Evolutionary conservation across 495 filamentous ascomycete genomes (phyloP), one percentile per base, ranked within the genome.

Genomic region (Trichoderma orchidacearum): DNA sequence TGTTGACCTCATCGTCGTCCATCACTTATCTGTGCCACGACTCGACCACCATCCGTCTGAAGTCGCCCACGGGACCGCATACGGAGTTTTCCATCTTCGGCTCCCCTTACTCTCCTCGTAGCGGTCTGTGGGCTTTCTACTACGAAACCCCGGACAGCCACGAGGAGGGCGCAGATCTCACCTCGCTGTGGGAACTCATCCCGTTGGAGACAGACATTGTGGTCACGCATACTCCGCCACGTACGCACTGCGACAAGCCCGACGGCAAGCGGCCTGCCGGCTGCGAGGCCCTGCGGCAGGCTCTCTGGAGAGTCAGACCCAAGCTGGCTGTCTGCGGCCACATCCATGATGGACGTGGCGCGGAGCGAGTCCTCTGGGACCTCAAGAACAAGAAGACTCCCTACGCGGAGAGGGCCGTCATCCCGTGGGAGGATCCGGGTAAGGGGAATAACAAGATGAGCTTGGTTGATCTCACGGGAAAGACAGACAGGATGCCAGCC

Each of bases 301-400:
- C 86, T 51, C 62, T 89, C 30, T 89, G 86, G 81, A 76, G 83
- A 17, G 80, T 94, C 3, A 80, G 85, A n/a, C 93, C 92, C 12
- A 71, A 72, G 17, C 70, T 96, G 6, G 90, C 95, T 65, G 80
- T 96, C 41, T 96, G 89, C 63, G 93, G 91, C 1, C 93, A 97
- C 68, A 75, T 96, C 36, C 93, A 97, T 66, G 81, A 78, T 27
- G 78, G 72, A 7, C 66, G 80, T 51, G 84, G 83, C 1, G 81
- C 74, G 11, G 74, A 84, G 61, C 69, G 77, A 3, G 69, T 87
- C 9, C 68, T 64, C 25, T 88, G 85, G 85, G 72, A 78, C 58
- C 63, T 73, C 15, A 57, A 32, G 29, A 34, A 30, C 23, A 23
- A 30, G 28, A 54, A 63, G 18, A 62, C 63, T 12, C 60, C 57